Base-by-base conservation (phyloP, 805 yeast genomes). In the Starmerella roubikii region DNA sequence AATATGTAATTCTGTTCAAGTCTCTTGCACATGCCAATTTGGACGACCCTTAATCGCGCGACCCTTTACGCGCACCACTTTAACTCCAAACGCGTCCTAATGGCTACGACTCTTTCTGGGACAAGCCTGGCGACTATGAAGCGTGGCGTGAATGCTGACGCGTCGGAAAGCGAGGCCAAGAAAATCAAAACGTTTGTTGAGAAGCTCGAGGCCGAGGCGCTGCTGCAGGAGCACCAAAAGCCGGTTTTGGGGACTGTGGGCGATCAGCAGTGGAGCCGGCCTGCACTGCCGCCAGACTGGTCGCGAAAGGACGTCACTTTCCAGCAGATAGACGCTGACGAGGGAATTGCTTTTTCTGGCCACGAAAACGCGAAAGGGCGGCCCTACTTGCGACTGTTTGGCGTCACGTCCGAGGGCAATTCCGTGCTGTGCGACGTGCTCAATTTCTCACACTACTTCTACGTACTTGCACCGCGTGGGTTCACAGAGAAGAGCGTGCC, bases 311-410 rank as follows among this genome's bases (percentile, higher is more conserved):
- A 35, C 15, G 33, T 48, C 15, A 18, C 34, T 1, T 49, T 51
- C 39, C 97, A 91, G 58, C 98, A 91, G 54, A 65, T 91, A 51
- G 98, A 91, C 57, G 94, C 93, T 1, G 97, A 91, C 53, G 98
- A 91, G 52, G 71, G 41, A 16, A 15, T 11, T 13, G n/a, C n/a
- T n/a, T n/a, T n/a, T n/a, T n/a, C n/a, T n/a, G 32, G 15, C 25
- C n/a, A 13, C n/a, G 30, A 33, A 5, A 6, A 6, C 5, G 16
- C n/a, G 4, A 16, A 4, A 9, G 4, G 10, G 4, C 5, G n/a
- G 9, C 72, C 27, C 3, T 55, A 54, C 4, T 81, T 86, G 0
- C 70, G 95, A 39, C 78, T 93, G 54, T 91, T 86, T 58, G 99
- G 99, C 41, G 85, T 93, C 29, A 85, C 97, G 1, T 72, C 53